Evolutionary conservation across 768 basidiomycete genomes (phyloP).

Genomic region (Rhodotorula diobovata): DNA sequence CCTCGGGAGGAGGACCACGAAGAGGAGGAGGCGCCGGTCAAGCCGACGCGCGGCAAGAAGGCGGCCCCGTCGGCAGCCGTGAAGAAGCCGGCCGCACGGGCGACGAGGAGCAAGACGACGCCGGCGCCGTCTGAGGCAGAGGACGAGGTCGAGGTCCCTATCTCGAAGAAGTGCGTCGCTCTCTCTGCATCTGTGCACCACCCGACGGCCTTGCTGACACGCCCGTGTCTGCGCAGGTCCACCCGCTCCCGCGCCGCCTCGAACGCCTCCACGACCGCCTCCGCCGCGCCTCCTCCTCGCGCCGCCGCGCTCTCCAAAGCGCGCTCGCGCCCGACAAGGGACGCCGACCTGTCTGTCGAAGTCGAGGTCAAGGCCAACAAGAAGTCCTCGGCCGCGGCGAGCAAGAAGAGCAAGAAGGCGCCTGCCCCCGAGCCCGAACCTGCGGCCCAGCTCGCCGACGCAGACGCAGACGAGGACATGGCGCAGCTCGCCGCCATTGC

Average conservation of each 20-base stretch:
- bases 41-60: background rate
- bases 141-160: background rate
- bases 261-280: background rate
- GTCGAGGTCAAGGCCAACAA: background rate
- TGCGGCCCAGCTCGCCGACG: background rate
- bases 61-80: background rate
- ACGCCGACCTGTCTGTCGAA: background rate
- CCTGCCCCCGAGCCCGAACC: background rate
- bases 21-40: background rate
- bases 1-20: background rate
- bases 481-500: conserved; percentile 26
- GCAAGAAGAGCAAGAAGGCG: conserved; percentile 17
- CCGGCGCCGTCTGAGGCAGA: conserved; percentile 18
- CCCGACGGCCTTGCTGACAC: background rate
- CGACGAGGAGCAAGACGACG: background rate
- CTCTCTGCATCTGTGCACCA: background rate
- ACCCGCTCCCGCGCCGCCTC: conserved; percentile 22
- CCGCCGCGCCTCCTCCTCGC: background rate
- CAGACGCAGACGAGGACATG: conserved; percentile 12
- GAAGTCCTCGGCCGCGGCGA: background rate
- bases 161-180: conserved; percentile 16
- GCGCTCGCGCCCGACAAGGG: background rate
- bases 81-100: background rate
- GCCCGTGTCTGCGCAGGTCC: background rate
- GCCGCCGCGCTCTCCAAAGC: background rate